A percentile compares a stretch with the other conserved stretches of the same genome.
Evolutionary conservation across 1,284 basidiomycete species (phyloP).

Genomic region (Marasmius tenuissimus): DNA sequence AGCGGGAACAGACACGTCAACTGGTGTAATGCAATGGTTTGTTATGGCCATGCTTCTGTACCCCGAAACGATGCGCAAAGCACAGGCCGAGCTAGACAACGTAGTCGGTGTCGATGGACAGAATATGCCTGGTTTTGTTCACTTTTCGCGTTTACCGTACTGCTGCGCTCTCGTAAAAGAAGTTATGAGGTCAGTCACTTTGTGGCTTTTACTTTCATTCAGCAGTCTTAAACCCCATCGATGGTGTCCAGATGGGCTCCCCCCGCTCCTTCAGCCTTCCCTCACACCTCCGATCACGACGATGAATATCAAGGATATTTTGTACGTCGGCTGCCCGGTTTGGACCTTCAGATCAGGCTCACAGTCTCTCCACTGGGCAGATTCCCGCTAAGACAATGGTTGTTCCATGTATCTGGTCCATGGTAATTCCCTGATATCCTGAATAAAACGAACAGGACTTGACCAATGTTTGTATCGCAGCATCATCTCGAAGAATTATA

Average conservation of each 20-base stretch:
- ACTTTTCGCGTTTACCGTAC: neutral
- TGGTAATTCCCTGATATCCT: neutral
- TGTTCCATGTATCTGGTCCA: neutral
- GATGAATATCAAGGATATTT: constrained; percentile 12
- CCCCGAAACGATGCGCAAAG: neutral
- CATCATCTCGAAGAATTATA: neutral
- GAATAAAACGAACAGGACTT: neutral
- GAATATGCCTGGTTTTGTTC: neutral
- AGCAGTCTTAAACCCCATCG: no score
- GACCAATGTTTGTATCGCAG: neutral
- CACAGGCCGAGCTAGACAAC: neutral
- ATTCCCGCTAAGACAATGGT: neutral
- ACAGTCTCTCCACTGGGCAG: neutral
- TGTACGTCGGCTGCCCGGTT: neutral
- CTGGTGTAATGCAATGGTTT: neutral
- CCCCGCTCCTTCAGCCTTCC: constrained; percentile 17
- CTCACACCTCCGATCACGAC: constrained; percentile 14
- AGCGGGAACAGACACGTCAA: neutral
- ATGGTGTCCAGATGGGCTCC: constrained; percentile 8
- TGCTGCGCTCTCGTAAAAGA: neutral
- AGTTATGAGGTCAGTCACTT: neutral
- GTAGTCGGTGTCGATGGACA: neutral
- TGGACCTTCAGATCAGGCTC: neutral
- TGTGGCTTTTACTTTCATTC: no score
- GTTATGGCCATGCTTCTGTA: neutral